Conservation (phyloP, 2,329 filamentous ascomycete species). For the Microascus cirrosus region DNA sequence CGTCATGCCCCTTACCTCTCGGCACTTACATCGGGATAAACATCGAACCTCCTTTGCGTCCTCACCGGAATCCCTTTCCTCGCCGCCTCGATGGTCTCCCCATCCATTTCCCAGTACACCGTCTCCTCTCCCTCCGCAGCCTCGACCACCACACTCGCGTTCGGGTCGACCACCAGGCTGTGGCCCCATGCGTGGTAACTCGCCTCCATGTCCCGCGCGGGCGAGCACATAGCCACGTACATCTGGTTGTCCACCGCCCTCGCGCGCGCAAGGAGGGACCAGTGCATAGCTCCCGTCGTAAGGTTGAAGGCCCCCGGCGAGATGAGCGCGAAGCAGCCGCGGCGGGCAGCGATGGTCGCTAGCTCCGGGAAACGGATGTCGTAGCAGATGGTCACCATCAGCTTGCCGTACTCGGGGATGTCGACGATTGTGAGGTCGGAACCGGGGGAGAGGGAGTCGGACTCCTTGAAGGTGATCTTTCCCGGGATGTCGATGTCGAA, state of each 20-base stretch:
- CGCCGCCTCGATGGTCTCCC: constrained; percentile 58
- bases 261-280: constrained; percentile 71
- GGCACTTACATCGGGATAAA: constrained; percentile 81
- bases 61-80: constrained; percentile 77
- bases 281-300: constrained; percentile 86
- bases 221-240: constrained; percentile 87
- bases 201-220: constrained; percentile 66
- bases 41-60: constrained; percentile 81
- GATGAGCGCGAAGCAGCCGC: constrained; percentile 75
- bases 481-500: constrained; percentile 98
- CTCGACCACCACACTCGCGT: constrained; percentile 71
- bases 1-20: constrained; percentile 20
- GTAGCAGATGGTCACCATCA: constrained; percentile 92
- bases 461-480: constrained; percentile 85
- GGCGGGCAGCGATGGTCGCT: constrained; percentile 76
- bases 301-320: constrained; percentile 98
- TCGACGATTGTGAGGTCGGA: constrained; percentile 79
- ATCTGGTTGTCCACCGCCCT: constrained; percentile 89
- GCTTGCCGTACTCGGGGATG: constrained; percentile 75
- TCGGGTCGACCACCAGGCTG: constrained; percentile 77
- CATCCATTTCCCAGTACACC: constrained; percentile 60
- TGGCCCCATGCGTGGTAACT: constrained; percentile 89
- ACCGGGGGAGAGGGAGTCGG: constrained; percentile 76
- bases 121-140: constrained; percentile 69
- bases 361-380: constrained; percentile 94